Evolutionary conservation across 1,284 basidiomycete genomes (phyloP).

Genomic region (Apiotrichum porosum): DNA sequence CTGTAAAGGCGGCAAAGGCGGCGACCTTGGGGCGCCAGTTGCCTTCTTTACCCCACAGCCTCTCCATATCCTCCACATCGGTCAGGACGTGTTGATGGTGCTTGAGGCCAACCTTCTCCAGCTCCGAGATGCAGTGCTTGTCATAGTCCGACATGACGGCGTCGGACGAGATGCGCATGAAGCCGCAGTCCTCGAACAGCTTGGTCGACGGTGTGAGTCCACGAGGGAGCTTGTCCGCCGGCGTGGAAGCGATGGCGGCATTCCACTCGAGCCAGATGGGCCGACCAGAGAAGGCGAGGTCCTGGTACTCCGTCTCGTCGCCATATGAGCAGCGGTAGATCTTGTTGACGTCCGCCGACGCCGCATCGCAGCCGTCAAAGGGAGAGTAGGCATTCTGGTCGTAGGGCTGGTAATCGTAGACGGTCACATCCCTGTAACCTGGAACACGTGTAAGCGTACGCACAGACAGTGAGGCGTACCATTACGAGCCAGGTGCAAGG

Average conservation of each 20-base stretch:
- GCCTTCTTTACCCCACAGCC: background rate
- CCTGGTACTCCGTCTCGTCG: slow-evolving; percentile 16
- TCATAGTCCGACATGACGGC: slow-evolving; percentile 12
- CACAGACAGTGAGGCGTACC: slow-evolving; percentile 1
- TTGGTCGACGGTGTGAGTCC: slow-evolving; percentile 13
- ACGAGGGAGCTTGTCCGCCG: slow-evolving; percentile 10
- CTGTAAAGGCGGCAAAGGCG: slow-evolving; percentile 6
- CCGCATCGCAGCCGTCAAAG: slow-evolving; percentile 16
- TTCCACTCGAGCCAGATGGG: slow-evolving; percentile 22
- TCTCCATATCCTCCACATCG: slow-evolving; percentile 4
- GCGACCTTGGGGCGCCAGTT: slow-evolving; percentile 6
- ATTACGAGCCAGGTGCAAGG: slow-evolving; percentile 15
- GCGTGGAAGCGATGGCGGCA: slow-evolving; percentile 8
- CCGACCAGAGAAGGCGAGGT: slow-evolving; percentile 18
- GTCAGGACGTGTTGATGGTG: slow-evolving; percentile 11
- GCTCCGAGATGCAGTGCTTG: slow-evolving; percentile 7
- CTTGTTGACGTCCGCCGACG: slow-evolving; percentile 22
- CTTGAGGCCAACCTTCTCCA: slow-evolving; percentile 16
- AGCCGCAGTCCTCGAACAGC: slow-evolving; percentile 14
- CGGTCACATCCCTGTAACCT: slow-evolving; percentile 24
- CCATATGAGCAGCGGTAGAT: slow-evolving; percentile 20
- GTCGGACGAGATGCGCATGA: slow-evolving; percentile 13
- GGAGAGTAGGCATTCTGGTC: slow-evolving; percentile 17
- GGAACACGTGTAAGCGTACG: too few relatives aligned
- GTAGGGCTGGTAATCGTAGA: slow-evolving; percentile 21